Evolutionary conservation across 148 eudicot genomes (phyloP).

Genomic region (Rhododendron griersonianum): DNA sequence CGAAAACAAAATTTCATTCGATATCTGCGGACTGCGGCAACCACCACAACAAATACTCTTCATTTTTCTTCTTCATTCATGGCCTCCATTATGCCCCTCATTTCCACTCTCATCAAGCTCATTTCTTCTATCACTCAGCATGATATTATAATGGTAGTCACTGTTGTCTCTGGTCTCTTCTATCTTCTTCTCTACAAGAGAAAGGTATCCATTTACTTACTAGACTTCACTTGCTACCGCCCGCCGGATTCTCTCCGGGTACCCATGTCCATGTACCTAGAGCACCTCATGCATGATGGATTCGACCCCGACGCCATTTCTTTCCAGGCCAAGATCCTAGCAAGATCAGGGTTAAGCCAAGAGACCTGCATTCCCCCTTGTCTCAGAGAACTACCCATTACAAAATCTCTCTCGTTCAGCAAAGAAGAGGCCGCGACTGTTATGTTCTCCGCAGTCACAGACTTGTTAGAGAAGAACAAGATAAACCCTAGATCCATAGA

Average conservation of each 20-base stretch:
- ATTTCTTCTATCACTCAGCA: neutral
- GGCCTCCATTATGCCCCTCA: conserved; percentile 3
- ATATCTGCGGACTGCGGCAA: neutral
- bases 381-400: conserved; percentile 12
- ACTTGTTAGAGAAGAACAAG: conserved; percentile 4
- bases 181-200: conserved; percentile 5
- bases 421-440: conserved; percentile 10
- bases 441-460: conserved; percentile 7
- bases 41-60: neutral
- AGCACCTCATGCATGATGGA: neutral
- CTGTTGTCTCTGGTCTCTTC: neutral
- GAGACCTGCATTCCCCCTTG: conserved; percentile 18
- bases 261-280: conserved; percentile 11
- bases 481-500: conserved; percentile 11
- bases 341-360: conserved; percentile 19
- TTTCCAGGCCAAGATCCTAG: conserved; percentile 12
- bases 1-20: too few species aligned
- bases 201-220: conserved; percentile 9
- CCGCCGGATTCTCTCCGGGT: neutral
- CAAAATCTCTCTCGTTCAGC: neutral
- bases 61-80: neutral
- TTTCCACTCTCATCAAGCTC: neutral
- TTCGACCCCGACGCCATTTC: neutral
- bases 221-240: conserved; percentile 20
- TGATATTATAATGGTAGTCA: neutral